These are phyloP conservation scores for Suillus fuscotomentosus DNA, from an alignment of 768 basidiomycete species.

Conservation along the genomic window DNA sequence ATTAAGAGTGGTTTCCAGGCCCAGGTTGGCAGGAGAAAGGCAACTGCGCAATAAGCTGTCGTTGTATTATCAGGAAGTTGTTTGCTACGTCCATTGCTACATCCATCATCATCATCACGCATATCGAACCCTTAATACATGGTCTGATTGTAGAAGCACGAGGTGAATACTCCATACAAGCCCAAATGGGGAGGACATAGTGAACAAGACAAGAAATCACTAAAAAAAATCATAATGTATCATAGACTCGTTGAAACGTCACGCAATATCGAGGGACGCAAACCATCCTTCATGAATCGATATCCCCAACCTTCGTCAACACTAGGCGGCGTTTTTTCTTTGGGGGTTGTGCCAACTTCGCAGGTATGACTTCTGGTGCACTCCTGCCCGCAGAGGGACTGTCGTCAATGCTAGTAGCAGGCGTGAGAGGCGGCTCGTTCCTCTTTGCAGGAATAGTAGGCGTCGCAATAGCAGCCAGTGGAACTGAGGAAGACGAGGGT, in stretches of 20 bases:
- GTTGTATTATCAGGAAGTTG: background rate
- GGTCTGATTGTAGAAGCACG: background rate
- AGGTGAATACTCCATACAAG: background rate
- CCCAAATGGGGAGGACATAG: background rate
- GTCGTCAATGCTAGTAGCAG: constrained; percentile 30
- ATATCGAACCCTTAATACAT: constrained; percentile 1
- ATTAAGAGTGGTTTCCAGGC: constrained; percentile 99
- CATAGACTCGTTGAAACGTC: background rate
- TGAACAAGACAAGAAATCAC: constrained; percentile 4
- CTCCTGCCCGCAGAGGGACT: background rate
- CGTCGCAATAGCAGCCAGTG: constrained; percentile 28
- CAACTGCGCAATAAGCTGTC: constrained; percentile 39
- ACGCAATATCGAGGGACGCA: background rate
- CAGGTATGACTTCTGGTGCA: constrained; percentile 6
- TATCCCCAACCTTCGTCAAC: constrained; percentile 66
- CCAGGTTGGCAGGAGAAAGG: constrained; percentile 82
- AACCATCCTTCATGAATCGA: constrained; percentile 28
- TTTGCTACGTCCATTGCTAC: background rate
- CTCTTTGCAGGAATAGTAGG: constrained; percentile 36
- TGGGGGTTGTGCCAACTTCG: constrained; percentile 49
- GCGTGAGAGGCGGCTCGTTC: constrained; percentile 34
- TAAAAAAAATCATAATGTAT: constrained; percentile 13
- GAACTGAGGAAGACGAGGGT: constrained; percentile 34
- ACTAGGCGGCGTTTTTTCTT: constrained; percentile 88
- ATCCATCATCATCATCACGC: background rate